A percentile compares a stretch with the other conserved stretches of the same genome.
These are phyloP conservation scores for Forsythia suspensa DNA, from an alignment of 257 asterid genomes.

Conservation along the genomic window DNA sequence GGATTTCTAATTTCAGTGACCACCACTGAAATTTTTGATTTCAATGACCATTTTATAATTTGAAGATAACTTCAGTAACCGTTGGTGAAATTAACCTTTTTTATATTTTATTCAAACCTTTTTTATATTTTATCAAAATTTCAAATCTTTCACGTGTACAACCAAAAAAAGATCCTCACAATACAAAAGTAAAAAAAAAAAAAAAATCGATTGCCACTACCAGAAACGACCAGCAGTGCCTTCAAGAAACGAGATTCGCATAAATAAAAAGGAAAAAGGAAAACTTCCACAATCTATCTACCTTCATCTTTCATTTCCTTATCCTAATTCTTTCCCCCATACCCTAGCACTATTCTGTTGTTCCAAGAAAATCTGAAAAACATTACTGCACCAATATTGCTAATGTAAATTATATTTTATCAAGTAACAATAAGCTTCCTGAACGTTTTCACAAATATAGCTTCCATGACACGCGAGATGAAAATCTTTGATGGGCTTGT, in stretches of 20 bases:
- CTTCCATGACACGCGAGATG: too few species aligned
- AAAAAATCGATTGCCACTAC: conserved; percentile 26
- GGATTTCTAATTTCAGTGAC: too few species aligned
- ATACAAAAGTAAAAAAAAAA: conserved; percentile 12
- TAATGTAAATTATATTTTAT: too few species aligned
- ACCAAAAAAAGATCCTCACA: conserved; percentile 9
- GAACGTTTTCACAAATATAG: too few species aligned
- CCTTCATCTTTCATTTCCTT: conserved; percentile 23
- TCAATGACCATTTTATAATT: too few species aligned
- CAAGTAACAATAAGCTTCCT: too few species aligned
- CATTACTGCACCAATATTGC: too few species aligned
- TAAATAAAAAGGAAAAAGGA: conserved; percentile 16
- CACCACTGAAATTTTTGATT: too few species aligned
- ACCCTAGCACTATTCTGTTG: conserved; percentile 16
- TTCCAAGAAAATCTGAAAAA: conserved; percentile 21
- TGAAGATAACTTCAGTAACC: too few species aligned
- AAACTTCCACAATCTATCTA: conserved; percentile 8
- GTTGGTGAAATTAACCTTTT: too few species aligned
- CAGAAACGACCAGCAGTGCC: conserved; percentile 19
- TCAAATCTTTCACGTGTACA: conserved; percentile 15
- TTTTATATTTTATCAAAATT: conserved; percentile 35
- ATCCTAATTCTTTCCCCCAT: conserved; percentile 21
- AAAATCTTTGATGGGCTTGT: conserved; percentile 25
- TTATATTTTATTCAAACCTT: conserved; percentile 37
- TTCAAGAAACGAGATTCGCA: conserved; percentile 57